These are phyloP conservation scores for Cupressus sempervirens DNA, from an alignment of 75 land plant species.

Conservation along the genomic window DNA sequence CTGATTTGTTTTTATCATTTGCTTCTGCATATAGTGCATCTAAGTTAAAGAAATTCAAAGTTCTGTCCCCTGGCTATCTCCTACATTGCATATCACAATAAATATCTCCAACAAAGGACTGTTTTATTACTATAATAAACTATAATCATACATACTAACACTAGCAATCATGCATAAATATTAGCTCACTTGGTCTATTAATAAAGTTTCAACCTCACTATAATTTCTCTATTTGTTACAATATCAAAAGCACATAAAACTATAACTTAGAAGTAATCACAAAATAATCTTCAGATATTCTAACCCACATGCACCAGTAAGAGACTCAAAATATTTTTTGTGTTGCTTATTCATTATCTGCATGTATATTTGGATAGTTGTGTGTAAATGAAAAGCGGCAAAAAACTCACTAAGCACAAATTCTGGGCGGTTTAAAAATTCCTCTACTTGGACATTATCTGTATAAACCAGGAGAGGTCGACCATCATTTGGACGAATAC, in stretches of 20 bases:
- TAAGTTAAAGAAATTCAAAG: no score
- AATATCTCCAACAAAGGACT: not conserved
- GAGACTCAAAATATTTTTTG: not conserved
- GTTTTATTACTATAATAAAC: not conserved
- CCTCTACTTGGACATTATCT: constrained; percentile 77
- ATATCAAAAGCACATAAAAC: not conserved
- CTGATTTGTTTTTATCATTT: no score
- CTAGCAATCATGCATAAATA: not conserved
- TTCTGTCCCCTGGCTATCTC: no score
- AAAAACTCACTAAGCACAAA: constrained; percentile 74
- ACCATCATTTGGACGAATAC: constrained; percentile 39
- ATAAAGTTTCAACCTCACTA: not conserved
- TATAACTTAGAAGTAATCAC: not conserved
- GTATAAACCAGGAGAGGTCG: constrained; percentile 61
- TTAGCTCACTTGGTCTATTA: not conserved
- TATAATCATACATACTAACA: not conserved
- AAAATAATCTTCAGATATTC: not conserved
- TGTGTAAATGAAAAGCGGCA: not conserved
- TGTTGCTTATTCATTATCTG: not conserved
- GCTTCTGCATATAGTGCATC: no score
- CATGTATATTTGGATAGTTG: not conserved
- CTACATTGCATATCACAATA: not conserved
- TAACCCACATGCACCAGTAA: not conserved
- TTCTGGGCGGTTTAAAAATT: constrained; percentile 70
- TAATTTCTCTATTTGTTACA: not conserved